These are phyloP conservation scores for Syzygium jambos DNA, from an alignment of 345 rosid genomes.

Conservation along the genomic window DNA sequence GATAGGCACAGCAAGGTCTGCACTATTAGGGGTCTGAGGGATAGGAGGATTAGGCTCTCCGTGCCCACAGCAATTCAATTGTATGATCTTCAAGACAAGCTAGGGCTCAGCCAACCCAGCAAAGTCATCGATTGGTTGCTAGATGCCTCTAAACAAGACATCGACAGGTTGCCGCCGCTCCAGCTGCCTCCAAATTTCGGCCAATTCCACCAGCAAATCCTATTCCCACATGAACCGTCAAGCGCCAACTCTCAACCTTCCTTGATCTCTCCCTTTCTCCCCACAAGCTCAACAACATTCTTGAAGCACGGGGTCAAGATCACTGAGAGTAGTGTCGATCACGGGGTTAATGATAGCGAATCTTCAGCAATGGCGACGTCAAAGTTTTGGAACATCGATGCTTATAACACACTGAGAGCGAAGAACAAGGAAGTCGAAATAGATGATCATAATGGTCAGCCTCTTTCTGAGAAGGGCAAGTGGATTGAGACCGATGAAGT, in stretches of 20 bases:
- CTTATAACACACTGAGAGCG: conserved; percentile 18
- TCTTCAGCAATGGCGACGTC: background rate
- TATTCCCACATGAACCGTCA: background rate
- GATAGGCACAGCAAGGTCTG: conserved; percentile 98
- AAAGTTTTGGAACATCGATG: conserved; percentile 37
- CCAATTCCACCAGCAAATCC: conserved; percentile 55
- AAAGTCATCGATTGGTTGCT: conserved; percentile 93
- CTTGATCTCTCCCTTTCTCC: conserved; percentile 23
- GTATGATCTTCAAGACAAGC: conserved; percentile 85
- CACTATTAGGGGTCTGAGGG: conserved; percentile 81
- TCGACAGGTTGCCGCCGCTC: conserved; percentile 83
- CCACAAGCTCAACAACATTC: conserved; percentile 13
- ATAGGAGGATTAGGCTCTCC: conserved; percentile 82
- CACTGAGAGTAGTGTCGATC: conserved; percentile 2
- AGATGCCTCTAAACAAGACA: conserved; percentile 62
- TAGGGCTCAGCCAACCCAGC: conserved; percentile 86
- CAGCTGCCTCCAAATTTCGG: conserved; percentile 68
- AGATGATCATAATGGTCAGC: conserved; percentile 5
- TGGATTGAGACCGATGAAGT: conserved; percentile 38
- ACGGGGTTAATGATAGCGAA: background rate
- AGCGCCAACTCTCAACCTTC: background rate
- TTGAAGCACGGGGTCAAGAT: conserved; percentile 30
- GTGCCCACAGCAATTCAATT: conserved; percentile 91
- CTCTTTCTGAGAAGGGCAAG: conserved; percentile 48
- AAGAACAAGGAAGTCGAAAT: conserved; percentile 21